phyloP scores from a whole-genome alignment of 2,329 filamentous ascomycete genomes.

The Sclerotinia borealis region DNA sequence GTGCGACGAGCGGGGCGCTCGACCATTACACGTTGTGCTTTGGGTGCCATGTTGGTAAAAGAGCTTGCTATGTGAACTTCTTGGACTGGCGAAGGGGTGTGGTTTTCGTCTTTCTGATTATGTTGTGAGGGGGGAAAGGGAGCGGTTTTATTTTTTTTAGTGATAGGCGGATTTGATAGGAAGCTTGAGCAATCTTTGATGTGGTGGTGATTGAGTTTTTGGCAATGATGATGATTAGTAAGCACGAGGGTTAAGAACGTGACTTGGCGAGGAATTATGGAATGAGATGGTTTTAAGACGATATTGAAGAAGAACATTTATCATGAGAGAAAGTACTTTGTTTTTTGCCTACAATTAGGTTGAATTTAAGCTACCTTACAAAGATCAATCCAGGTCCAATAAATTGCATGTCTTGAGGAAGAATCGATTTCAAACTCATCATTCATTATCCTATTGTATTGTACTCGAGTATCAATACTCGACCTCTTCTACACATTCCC shows the following conservation, averaged over 20 bases:
- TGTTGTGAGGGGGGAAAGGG: no score
- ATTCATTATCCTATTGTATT: no score
- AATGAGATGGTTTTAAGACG: background rate
- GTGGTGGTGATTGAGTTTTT: conserved; percentile 1
- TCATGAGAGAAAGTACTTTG: no score
- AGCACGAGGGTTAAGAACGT: background rate
- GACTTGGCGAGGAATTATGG: background rate
- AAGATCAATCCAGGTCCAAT: no score
- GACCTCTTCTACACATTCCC: no score
- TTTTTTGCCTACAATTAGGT: no score
- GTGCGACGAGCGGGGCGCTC: conserved; percentile 28
- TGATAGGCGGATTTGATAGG: background rate
- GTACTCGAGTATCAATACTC: no score
- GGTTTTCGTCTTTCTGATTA: background rate
- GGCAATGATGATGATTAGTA: conserved; percentile 6
- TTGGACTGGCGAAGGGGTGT: background rate
- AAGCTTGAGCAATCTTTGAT: background rate
- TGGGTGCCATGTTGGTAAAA: conserved; percentile 52
- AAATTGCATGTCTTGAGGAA: no score
- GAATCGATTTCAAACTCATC: no score
- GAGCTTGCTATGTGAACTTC: background rate
- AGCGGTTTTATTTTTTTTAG: background rate
- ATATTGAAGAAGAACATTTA: no score
- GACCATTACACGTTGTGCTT: conserved; percentile 44
- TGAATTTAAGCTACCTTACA: no score